Conservation (phyloP, 805 yeast genomes). For the Candida mattraensis region DNA sequence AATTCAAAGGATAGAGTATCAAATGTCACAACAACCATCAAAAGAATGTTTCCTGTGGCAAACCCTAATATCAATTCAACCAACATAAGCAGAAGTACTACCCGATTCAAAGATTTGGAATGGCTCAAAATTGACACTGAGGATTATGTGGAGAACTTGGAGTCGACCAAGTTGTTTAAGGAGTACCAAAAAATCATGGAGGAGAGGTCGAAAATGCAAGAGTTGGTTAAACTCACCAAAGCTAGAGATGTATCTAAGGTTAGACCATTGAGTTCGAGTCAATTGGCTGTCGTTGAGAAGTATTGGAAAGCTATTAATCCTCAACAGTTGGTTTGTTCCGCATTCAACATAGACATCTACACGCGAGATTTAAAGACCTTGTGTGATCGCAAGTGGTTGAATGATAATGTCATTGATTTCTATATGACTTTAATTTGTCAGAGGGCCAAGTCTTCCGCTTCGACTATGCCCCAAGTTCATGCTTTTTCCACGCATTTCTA, state of each 20-base stretch:
- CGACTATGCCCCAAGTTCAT: constrained; percentile 43
- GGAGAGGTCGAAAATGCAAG: constrained; percentile 40
- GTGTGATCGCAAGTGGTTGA: constrained; percentile 75
- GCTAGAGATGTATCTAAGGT: constrained; percentile 36
- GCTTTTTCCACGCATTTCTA: constrained; percentile 89
- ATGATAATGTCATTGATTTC: constrained; percentile 87
- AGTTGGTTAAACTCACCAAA: constrained; percentile 36
- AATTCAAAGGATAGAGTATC: constrained; percentile 5
- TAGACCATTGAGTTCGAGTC: constrained; percentile 32
- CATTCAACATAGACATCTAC: constrained; percentile 56
- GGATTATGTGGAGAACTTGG: constrained; percentile 32
- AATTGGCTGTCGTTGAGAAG: constrained; percentile 34
- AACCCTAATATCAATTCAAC: too few relatives aligned
- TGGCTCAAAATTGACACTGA: constrained; percentile 33
- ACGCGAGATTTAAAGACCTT: constrained; percentile 72
- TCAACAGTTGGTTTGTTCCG: constrained; percentile 32
- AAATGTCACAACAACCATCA: constrained; percentile 13
- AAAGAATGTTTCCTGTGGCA: constrained; percentile 14
- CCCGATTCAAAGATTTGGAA: constrained; percentile 30
- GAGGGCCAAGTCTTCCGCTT: constrained; percentile 26
- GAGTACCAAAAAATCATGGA: constrained; percentile 44
- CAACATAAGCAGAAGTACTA: constrained; percentile 18
- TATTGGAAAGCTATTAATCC: constrained; percentile 32
- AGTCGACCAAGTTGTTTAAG: constrained; percentile 34
- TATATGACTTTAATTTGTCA: constrained; percentile 59